phyloP scores from a whole-genome alignment of 2,329 filamentous ascomycete genomes.

The Alternaria arbusti region DNA sequence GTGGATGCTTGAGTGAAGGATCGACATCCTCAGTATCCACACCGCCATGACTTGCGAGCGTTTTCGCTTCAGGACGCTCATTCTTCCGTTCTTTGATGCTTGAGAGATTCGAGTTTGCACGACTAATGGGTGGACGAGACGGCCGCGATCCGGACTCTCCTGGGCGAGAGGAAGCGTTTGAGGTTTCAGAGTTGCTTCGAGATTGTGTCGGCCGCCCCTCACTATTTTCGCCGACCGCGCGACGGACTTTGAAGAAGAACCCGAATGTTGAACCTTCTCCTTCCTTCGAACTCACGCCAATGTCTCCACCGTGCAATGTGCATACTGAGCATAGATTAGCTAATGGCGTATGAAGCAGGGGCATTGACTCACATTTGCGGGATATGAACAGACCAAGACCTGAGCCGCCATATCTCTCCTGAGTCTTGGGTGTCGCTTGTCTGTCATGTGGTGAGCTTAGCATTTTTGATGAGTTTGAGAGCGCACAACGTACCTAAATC shows the following conservation, averaged over 20 bases:
- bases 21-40: slow-evolving; percentile 21
- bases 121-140: slow-evolving; percentile 35
- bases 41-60: slow-evolving; percentile 11
- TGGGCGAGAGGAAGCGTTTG: slow-evolving; percentile 6
- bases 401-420: slow-evolving; percentile 52
- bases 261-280: slow-evolving; percentile 47
- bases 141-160: slow-evolving; percentile 15
- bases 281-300: slow-evolving; percentile 44
- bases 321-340: slow-evolving; percentile 29
- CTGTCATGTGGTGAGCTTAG: slow-evolving; percentile 16
- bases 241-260: slow-evolving; percentile 47
- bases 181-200: slow-evolving; percentile 32
- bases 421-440: slow-evolving; percentile 49
- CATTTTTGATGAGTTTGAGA: background rate
- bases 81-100: slow-evolving; percentile 31
- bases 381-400: slow-evolving; percentile 49
- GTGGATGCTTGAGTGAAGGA: slow-evolving; percentile 41
- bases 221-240: slow-evolving; percentile 26
- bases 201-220: slow-evolving; percentile 34
- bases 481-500: slow-evolving; percentile 44
- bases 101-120: slow-evolving; percentile 34
- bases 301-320: slow-evolving; percentile 48
- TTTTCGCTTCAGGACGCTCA: slow-evolving; percentile 18
- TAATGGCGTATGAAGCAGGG: no score
- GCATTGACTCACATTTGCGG: slow-evolving; percentile 37